Evolutionary conservation across 352 stramenopile species (phyloP), one percentile per base, ranked within the genome.

Genomic region (Globisporangium ultimum): DNA sequence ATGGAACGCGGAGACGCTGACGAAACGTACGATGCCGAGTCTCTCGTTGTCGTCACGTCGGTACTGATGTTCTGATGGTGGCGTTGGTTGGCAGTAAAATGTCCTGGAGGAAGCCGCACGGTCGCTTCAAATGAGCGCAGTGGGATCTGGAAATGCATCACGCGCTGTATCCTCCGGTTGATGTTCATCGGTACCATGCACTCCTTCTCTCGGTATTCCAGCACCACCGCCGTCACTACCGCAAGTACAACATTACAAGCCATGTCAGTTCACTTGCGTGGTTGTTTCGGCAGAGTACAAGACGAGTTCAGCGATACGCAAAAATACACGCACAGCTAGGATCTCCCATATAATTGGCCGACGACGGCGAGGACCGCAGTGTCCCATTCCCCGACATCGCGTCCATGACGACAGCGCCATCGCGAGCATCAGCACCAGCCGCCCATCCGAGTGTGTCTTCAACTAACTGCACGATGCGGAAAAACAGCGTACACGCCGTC

Each of bases 91-190:
- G 54, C 54, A 52, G 60, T 59, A 8, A 58, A 46, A 24, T 73
- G 58, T 2, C 74, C 69, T 18, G 80, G 66, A 2, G 83, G 86
- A 48, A 95, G 70, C 14, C 85, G 70, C 38, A 95, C 84, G 0
- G 80, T 95, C 0, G 86, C 86, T 51, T 95, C 86, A 63, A 95
- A 95, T 2, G 86, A 88, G 60, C 84, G 75, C 48, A 92, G 64
- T 21, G 84, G 83, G 58, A 94, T 92, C 66, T 90, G 76, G 58
- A 94, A 91, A 53, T 95, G 87, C 87, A 95, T 95, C 52, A 93
- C 83, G 18, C 86, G 84, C 47, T 89, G 84, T 79, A 95, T 95
- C 64, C 87, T 80, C 42, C 78, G 70, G 64, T 93, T 91, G 66
- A 94, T 93, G 60, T 83, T 90, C 46, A 73, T 76, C 24, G 85